Evolutionary conservation across 257 asterid genomes (phyloP).

Genomic region (Rauvolfia tetraphylla): DNA sequence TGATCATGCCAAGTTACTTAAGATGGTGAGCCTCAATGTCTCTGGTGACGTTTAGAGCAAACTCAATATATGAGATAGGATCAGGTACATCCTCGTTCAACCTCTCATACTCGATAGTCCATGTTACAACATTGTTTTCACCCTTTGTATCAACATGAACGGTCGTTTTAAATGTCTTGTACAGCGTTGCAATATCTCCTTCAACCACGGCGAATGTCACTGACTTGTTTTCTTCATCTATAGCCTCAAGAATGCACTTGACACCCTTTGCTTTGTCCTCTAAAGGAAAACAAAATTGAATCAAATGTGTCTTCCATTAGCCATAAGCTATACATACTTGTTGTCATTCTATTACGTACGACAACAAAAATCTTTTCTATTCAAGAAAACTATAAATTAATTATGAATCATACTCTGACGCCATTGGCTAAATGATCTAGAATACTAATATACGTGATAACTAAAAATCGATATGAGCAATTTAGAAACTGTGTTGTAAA

Average conservation of each 20-base stretch:
- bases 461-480: neutral
- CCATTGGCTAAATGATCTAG: too few relatives aligned
- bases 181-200: constrained; percentile 20
- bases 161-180: constrained; percentile 3
- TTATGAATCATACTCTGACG: too few relatives aligned
- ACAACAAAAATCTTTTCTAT: too few relatives aligned
- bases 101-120: constrained; percentile 26
- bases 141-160: constrained; percentile 22
- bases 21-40: constrained; percentile 26
- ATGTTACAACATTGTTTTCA: constrained; percentile 11
- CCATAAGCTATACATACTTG: too few relatives aligned
- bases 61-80: constrained; percentile 12
- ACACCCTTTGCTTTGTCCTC: constrained; percentile 20
- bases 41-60: constrained; percentile 10
- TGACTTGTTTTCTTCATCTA: constrained; percentile 30
- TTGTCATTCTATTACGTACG: too few relatives aligned
- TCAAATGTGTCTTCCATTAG: too few relatives aligned
- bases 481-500: neutral
- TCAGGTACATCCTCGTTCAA: neutral
- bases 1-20: neutral
- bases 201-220: constrained; percentile 23
- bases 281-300: neutral
- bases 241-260: constrained; percentile 22
- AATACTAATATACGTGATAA: too few relatives aligned
- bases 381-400: too few relatives aligned